A percentile compares a stretch with the other conserved stretches of the same genome.
phyloP scores from a whole-genome alignment of 2,329 filamentous ascomycete species.

The Colletotrichum tabaci region DNA sequence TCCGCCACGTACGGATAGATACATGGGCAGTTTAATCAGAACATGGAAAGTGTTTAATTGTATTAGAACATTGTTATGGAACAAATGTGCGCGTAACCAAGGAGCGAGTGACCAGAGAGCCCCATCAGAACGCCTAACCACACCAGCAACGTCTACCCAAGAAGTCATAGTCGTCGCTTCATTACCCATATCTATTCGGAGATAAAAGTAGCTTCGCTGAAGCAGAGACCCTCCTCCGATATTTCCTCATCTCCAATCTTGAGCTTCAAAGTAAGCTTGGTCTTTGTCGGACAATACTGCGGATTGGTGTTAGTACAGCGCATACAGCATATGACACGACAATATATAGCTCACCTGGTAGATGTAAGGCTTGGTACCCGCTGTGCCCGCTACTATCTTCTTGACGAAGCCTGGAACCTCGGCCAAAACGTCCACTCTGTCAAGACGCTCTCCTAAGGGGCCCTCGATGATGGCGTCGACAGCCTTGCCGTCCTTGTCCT shows the following conservation, averaged over 20 bases:
- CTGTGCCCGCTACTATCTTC: conserved; percentile 88
- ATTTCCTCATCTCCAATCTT: conserved; percentile 87
- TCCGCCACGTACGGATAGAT: neutral
- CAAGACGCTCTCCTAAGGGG: conserved; percentile 76
- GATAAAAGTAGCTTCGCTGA: conserved; percentile 97
- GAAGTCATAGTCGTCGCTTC: conserved; percentile 6
- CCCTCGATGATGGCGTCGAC: conserved; percentile 80
- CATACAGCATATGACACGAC: neutral
- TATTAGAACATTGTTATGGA: conserved; percentile 39
- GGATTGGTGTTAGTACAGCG: conserved; percentile 44
- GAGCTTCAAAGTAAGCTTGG: conserved; percentile 81
- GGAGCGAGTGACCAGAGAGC: conserved; percentile 35
- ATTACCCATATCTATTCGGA: conserved; percentile 64
- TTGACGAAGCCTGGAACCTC: conserved; percentile 97
- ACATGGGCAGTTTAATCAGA: neutral
- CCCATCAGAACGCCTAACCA: conserved; percentile 41
- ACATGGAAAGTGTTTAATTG: conserved; percentile 32
- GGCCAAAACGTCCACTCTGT: conserved; percentile 95
- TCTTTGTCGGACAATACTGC: conserved; percentile 78
- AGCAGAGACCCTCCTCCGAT: conserved; percentile 83
- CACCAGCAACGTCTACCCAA: conserved; percentile 35
- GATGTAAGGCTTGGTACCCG: conserved; percentile 96
- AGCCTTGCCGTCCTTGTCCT: conserved; percentile 81
- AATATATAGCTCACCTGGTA: conserved; percentile 79
- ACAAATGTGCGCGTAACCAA: conserved; percentile 33